Percentiles rank a stretch among this genome's conserved stretches.
Conservation (phyloP, 805 yeast genomes). For the Starmera dryadoides region DNA sequence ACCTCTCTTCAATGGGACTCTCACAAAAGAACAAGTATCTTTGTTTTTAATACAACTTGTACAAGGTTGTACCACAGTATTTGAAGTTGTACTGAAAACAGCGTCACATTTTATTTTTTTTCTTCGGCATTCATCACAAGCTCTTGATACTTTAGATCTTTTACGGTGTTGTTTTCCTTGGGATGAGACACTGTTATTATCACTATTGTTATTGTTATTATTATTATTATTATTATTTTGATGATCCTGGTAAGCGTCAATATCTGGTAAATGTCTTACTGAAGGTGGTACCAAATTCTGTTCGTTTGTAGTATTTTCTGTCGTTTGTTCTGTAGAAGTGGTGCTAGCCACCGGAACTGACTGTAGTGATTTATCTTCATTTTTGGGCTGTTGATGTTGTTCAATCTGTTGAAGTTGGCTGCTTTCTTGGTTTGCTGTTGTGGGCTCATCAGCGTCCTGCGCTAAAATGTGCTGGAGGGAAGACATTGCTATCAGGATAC, state of each 20-base stretch:
- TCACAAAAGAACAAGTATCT: conserved; percentile 59
- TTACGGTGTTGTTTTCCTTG: conserved; percentile 31
- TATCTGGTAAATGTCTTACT: not conserved
- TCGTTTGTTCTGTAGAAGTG: not conserved
- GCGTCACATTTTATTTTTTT: conserved; percentile 72
- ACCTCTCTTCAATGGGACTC: conserved; percentile 72
- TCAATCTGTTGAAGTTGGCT: too few relatives aligned
- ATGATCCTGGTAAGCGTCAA: not conserved
- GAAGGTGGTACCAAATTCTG: not conserved
- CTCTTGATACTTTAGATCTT: conserved; percentile 68
- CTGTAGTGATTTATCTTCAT: too few relatives aligned
- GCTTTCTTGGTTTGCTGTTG: not conserved
- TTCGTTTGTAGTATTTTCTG: too few relatives aligned
- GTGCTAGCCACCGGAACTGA: too few relatives aligned
- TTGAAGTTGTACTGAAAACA: conserved; percentile 35
- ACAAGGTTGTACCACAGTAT: conserved; percentile 46
- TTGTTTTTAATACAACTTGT: conserved; percentile 53
- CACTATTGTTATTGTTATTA: too few relatives aligned
- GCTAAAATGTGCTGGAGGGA: conserved; percentile 5
- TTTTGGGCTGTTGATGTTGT: too few relatives aligned
- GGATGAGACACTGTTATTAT: not conserved
- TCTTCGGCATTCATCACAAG: conserved; percentile 74
- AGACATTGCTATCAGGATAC: conserved; percentile 2
- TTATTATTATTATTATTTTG: not conserved
- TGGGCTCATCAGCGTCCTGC: not conserved